Evolutionary conservation across 2,329 filamentous ascomycete genomes (phyloP).

Genomic region (Talaromyces sp.): DNA sequence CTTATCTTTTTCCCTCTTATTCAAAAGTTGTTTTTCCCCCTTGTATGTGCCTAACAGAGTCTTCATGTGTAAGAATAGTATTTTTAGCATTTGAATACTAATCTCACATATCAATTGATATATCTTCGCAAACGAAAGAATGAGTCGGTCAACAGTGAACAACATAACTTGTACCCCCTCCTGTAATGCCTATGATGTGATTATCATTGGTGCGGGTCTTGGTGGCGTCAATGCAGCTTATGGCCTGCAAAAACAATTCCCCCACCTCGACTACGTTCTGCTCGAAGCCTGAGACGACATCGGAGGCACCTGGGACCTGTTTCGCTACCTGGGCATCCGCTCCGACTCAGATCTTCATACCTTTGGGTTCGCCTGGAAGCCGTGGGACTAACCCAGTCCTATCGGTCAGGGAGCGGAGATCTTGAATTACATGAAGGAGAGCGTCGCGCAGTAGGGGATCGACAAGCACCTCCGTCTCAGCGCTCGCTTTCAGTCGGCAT

Average conservation of each 20-base stretch:
- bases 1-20: no score
- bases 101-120: no score
- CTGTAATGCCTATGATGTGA: slow-evolving; percentile 19
- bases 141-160: no score
- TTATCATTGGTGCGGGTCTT: slow-evolving; percentile 35
- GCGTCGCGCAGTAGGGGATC: slow-evolving; percentile 41
- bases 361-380: slow-evolving; percentile 60
- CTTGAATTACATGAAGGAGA: slow-evolving; percentile 43
- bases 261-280: slow-evolving; percentile 40
- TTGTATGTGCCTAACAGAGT: no score
- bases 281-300: slow-evolving; percentile 44
- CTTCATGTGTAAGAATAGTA: no score
- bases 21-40: no score
- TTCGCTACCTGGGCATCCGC: slow-evolving; percentile 47
- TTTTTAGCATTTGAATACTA: no score
- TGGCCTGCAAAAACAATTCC: slow-evolving; percentile 34
- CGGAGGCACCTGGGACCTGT: slow-evolving; percentile 51
- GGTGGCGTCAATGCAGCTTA: slow-evolving; percentile 46
- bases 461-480: slow-evolving; percentile 29
- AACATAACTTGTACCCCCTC: not conserved
- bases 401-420: slow-evolving; percentile 46
- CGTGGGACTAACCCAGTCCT: slow-evolving; percentile 49
- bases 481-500: not conserved
- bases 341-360: slow-evolving; percentile 53
- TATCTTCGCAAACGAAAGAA: no score